Conservation (phyloP, 371 early-diverging fungal genomes). For the Saksenaea vasiformis region DNA sequence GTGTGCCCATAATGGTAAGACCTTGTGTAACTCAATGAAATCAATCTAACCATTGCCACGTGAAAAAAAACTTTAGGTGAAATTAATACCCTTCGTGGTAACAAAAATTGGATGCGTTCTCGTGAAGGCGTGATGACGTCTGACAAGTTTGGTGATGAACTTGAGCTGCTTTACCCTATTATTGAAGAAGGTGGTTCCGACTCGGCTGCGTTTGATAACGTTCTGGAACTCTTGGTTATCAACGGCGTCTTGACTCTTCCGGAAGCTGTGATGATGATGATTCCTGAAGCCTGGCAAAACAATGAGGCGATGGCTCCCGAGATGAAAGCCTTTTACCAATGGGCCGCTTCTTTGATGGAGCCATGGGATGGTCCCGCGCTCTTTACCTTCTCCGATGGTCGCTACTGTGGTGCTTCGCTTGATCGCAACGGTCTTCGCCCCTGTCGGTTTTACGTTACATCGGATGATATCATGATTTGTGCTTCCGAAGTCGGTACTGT, state of each 20-base stretch:
- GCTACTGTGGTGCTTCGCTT: slow-evolving; percentile 92
- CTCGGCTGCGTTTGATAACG: slow-evolving; percentile 95
- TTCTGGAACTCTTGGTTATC: slow-evolving; percentile 89
- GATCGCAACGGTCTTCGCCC: slow-evolving; percentile 98
- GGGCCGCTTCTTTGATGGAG: slow-evolving; percentile 97
- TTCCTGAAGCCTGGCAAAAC: slow-evolving; percentile 98
- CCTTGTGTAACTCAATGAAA: not conserved
- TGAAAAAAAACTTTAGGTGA: slow-evolving; percentile 62
- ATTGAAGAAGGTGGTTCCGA: slow-evolving; percentile 96
- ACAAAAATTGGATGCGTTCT: slow-evolving; percentile 99
- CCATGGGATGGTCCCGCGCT: slow-evolving; percentile 98
- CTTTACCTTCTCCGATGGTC: slow-evolving; percentile 95
- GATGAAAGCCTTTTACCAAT: slow-evolving; percentile 91
- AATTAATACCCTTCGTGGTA: slow-evolving; percentile 97
- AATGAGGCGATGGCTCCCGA: slow-evolving; percentile 82
- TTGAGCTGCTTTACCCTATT: slow-evolving; percentile 90
- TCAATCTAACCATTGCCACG: not conserved
- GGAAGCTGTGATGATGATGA: slow-evolving; percentile 97
- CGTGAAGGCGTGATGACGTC: slow-evolving; percentile 93
- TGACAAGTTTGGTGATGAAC: slow-evolving; percentile 74
- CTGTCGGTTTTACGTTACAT: slow-evolving; percentile 92
- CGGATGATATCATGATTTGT: slow-evolving; percentile 93
- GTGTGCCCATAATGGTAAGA: slow-evolving; percentile 96
- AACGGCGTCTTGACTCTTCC: slow-evolving; percentile 90
- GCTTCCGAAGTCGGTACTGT: slow-evolving; percentile 97